Conservation (phyloP, 257 asterid species). For the Gentiana macrophylla region DNA sequence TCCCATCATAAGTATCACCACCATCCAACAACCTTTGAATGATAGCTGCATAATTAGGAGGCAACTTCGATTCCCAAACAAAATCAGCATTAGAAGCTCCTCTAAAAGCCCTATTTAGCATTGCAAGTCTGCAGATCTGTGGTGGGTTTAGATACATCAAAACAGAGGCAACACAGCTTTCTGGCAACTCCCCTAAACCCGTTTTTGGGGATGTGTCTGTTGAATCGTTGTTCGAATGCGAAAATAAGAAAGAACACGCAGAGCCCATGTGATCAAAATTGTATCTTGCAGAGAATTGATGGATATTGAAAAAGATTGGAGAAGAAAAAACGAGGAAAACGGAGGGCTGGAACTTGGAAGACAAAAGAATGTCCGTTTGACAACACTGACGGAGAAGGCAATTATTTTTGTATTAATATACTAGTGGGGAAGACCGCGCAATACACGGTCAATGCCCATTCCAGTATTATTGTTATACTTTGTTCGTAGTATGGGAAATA, state of each 20-base stretch:
- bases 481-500: no score
- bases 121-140: constrained; percentile 64
- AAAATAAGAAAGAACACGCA: constrained; percentile 25
- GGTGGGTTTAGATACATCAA: constrained; percentile 65
- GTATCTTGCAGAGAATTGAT: background rate
- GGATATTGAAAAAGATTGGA: background rate
- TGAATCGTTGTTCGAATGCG: constrained; percentile 11
- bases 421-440: no score
- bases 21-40: constrained; percentile 41
- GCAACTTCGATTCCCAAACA: constrained; percentile 78
- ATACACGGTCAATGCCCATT: no score
- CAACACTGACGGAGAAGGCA: no score
- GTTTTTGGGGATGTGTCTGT: constrained; percentile 15
- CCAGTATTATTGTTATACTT: no score
- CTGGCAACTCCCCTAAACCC: constrained; percentile 68
- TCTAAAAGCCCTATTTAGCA: constrained; percentile 57
- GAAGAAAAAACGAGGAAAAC: background rate
- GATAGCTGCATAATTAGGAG: constrained; percentile 47
- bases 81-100: constrained; percentile 83
- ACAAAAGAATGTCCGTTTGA: no score
- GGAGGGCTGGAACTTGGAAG: background rate
- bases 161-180: constrained; percentile 68
- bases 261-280: constrained; percentile 36
- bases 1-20: constrained; percentile 5
- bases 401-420: no score